These are phyloP conservation scores for Mycena epipterygia DNA, from an alignment of 768 basidiomycete genomes.

Conservation along the genomic window DNA sequence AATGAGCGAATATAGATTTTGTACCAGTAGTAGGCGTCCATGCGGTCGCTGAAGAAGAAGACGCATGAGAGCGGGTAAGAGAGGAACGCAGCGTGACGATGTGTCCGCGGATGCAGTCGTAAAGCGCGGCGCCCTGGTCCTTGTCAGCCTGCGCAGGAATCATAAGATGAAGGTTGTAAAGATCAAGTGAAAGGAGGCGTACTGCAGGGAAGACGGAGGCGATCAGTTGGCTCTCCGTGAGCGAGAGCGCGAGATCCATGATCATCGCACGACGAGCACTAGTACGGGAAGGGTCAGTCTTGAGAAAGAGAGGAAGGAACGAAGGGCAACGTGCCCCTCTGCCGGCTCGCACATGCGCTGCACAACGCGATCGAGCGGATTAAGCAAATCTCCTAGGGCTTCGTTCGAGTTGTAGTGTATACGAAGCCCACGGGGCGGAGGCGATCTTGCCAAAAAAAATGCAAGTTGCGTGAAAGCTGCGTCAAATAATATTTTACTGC, in stretches of 20 bases:
- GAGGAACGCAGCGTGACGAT: no score
- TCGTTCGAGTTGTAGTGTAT: no score
- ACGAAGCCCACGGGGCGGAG: no score
- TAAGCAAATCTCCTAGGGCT: no score
- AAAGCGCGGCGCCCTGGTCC: slow-evolving; percentile 87
- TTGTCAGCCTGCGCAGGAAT: slow-evolving; percentile 74
- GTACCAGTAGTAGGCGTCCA: no score
- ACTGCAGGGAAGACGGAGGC: slow-evolving; percentile 85
- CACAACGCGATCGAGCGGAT: slow-evolving; percentile 79
- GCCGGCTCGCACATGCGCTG: slow-evolving; percentile 89
- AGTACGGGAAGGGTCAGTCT: neutral
- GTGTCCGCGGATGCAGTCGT: slow-evolving; percentile 91
- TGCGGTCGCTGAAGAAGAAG: no score
- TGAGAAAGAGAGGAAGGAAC: neutral
- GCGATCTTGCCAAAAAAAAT: no score
- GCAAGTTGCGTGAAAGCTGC: no score
- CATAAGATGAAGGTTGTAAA: slow-evolving; percentile 23
- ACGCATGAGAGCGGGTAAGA: no score
- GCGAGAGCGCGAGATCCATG: slow-evolving; percentile 88
- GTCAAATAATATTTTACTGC: no score
- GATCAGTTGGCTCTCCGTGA: slow-evolving; percentile 88
- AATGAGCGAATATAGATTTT: no score
- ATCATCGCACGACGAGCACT: slow-evolving; percentile 83
- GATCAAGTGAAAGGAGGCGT: slow-evolving; percentile 36
- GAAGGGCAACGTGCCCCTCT: slow-evolving; percentile 68